A percentile compares a stretch with the other conserved stretches of the same genome.
Conservation (phyloP, 2,329 filamentous ascomycete species). For the Zymoseptoria passerinii region DNA sequence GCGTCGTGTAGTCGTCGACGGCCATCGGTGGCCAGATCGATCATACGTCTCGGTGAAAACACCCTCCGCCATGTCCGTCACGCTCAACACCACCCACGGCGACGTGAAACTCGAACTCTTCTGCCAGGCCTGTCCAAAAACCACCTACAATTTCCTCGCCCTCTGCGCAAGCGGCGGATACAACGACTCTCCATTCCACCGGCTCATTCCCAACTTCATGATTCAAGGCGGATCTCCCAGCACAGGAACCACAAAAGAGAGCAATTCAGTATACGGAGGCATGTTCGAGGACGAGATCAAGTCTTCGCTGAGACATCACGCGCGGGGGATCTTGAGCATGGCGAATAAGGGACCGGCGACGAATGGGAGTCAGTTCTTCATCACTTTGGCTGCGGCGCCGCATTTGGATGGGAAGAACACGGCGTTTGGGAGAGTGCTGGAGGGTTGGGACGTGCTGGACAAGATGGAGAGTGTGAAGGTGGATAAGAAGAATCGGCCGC, state of each 20-base stretch:
- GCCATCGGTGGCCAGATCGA: not conserved
- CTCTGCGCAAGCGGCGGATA: slow-evolving; percentile 76
- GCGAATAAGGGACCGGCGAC: slow-evolving; percentile 90
- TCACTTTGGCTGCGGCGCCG: slow-evolving; percentile 66
- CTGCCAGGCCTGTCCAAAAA: slow-evolving; percentile 89
- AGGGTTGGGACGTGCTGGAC: slow-evolving; percentile 53
- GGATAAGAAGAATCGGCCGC: slow-evolving; percentile 70
- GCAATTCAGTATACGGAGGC: slow-evolving; percentile 62
- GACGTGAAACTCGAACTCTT: slow-evolving; percentile 94
- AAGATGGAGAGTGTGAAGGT: slow-evolving; percentile 64
- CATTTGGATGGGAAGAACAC: slow-evolving; percentile 81
- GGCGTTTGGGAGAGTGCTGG: slow-evolving; percentile 66
- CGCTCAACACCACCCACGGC: slow-evolving; percentile 77
- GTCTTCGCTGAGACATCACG: slow-evolving; percentile 72
- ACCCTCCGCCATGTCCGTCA: slow-evolving; percentile 39
- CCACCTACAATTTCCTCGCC: slow-evolving; percentile 81
- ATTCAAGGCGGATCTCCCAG: slow-evolving; percentile 60
- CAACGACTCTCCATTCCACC: slow-evolving; percentile 67
- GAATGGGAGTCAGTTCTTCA: slow-evolving; percentile 85
- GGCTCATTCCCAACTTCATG: slow-evolving; percentile 75
- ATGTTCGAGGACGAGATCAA: slow-evolving; percentile 75
- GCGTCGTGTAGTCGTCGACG: not conserved
- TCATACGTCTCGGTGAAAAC: not conserved
- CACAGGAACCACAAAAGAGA: slow-evolving; percentile 33
- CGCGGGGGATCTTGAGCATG: slow-evolving; percentile 88